These are phyloP conservation scores for Macaranga tanarius DNA, from an alignment of 441 rosid genomes.

Conservation along the genomic window DNA sequence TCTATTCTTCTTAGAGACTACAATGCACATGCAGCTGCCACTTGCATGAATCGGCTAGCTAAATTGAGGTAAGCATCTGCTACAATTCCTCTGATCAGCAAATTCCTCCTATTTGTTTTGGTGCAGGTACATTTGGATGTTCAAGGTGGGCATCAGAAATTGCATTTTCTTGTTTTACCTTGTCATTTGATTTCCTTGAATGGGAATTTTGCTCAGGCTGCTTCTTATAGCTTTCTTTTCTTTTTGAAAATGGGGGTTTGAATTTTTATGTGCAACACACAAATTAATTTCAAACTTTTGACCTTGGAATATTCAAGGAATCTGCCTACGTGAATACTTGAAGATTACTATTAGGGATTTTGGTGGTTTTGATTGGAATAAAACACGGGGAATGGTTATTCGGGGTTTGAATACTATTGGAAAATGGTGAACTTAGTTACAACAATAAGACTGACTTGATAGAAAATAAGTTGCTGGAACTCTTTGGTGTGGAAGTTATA, in stretches of 20 bases:
- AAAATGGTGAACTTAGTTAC: background rate
- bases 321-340: background rate
- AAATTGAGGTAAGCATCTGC: constrained; percentile 66
- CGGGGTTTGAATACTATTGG: background rate
- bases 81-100: background rate
- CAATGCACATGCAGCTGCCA: constrained; percentile 86
- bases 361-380: background rate
- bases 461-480: background rate
- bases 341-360: background rate
- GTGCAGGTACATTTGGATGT: background rate
- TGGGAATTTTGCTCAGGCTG: background rate
- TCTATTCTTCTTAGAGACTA: constrained; percentile 95
- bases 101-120: background rate
- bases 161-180: background rate
- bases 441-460: background rate
- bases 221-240: background rate
- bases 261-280: background rate
- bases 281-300: background rate
- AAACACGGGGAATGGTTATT: background rate
- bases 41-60: constrained; percentile 98
- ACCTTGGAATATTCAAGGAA: background rate
- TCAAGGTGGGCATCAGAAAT: background rate
- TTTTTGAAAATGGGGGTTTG: background rate
- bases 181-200: background rate
- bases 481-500: background rate